Conservation (phyloP, 768 basidiomycete genomes). For the Kwoniella sp. region DNA sequence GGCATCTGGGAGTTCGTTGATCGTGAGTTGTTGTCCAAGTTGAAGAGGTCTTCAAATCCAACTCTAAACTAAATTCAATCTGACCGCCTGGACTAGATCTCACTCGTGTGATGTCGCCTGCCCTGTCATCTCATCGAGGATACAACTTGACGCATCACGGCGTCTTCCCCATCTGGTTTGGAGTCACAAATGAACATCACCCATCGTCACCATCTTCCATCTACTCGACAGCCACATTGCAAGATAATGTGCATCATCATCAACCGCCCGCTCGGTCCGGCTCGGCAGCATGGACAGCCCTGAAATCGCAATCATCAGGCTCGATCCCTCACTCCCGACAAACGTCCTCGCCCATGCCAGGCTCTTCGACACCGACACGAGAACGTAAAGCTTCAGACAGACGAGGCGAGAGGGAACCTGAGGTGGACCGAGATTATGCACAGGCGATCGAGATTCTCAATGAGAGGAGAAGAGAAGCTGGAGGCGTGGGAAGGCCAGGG, state of each 20-base stretch:
- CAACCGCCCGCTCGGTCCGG: constrained; percentile 9
- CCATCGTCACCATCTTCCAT: constrained; percentile 17
- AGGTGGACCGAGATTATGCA: constrained; percentile 17
- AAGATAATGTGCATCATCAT: not conserved
- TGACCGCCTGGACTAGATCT: constrained; percentile 34
- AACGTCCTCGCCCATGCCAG: constrained; percentile 18
- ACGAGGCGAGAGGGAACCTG: constrained; percentile 4
- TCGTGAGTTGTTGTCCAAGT: constrained; percentile 39
- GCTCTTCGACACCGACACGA: constrained; percentile 11
- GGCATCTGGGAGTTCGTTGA: constrained; percentile 50
- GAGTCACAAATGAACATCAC: constrained; percentile 10
- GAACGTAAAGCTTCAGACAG: constrained; percentile 24
- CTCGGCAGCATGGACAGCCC: constrained; percentile 26
- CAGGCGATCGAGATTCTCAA: constrained; percentile 17
- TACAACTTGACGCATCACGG: constrained; percentile 50
- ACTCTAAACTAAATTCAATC: too few relatives aligned
- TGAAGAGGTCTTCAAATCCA: not conserved
- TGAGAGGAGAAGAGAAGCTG: constrained; percentile 10
- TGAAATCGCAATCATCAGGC: constrained; percentile 19
- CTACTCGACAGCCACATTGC: constrained; percentile 8
- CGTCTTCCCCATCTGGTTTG: constrained; percentile 48
- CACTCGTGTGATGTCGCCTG: constrained; percentile 40
- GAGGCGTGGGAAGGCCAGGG: constrained; percentile 14
- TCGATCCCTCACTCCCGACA: constrained; percentile 18
- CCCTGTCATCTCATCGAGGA: constrained; percentile 23